Evolutionary conservation across 495 filamentous ascomycete genomes (phyloP).

Genomic region (Rhypophila decipiens): DNA sequence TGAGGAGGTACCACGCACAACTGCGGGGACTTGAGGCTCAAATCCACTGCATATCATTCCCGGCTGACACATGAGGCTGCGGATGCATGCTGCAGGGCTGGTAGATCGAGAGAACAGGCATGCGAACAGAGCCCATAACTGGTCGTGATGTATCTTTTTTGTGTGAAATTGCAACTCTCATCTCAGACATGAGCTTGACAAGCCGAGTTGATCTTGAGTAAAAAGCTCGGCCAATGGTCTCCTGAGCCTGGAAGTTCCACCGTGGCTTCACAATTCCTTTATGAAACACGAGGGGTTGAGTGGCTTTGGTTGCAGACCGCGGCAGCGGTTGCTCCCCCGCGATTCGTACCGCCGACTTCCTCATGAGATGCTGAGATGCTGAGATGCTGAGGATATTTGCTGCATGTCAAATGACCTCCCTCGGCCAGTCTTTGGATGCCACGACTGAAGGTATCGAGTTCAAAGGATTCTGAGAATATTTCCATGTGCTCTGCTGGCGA

Average conservation of each 20-base stretch:
- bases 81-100: no score
- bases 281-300: not conserved
- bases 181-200: no score
- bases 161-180: no score
- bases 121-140: no score
- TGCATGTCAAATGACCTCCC: constrained; percentile 15
- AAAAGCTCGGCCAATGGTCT: no score
- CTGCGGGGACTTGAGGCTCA: constrained; percentile 11
- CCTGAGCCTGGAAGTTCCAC: no score
- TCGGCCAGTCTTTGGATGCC: constrained; percentile 17
- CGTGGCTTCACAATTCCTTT: not conserved
- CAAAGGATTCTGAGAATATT: no score
- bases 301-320: not conserved
- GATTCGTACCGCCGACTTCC: not conserved
- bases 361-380: not conserved
- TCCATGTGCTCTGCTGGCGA: not conserved
- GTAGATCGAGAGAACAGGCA: no score
- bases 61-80: constrained; percentile 9
- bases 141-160: no score
- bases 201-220: no score
- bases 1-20: no score
- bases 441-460: no score
- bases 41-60: constrained; percentile 12
- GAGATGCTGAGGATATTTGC: not conserved
- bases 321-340: not conserved